Evolutionary conservation across 202 grass and related monocot genomes (phyloP).

Genomic region (Elaeis oleifera): DNA sequence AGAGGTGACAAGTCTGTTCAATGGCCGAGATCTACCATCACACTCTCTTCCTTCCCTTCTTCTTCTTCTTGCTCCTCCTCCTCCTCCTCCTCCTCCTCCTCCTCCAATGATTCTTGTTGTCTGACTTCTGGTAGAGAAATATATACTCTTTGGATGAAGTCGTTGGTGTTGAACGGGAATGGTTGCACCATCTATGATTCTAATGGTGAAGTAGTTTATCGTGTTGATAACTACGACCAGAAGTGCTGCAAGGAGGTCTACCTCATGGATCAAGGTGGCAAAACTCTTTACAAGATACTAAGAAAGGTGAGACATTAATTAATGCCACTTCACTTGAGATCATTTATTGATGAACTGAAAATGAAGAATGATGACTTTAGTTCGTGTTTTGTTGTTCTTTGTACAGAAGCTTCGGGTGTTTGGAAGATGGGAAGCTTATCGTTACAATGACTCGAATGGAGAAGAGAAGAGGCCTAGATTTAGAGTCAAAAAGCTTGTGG

Average conservation of each 20-base stretch:
- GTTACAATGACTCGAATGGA: no score
- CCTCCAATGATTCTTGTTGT: background rate
- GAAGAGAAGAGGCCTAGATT: no score
- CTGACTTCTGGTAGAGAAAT: slow-evolving; percentile 43
- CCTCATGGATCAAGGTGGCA: slow-evolving; percentile 77
- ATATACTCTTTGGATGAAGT: slow-evolving; percentile 96
- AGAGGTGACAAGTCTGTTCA: no score
- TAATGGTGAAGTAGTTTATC: slow-evolving; percentile 56
- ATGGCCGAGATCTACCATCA: no score
- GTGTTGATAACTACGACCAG: slow-evolving; percentile 71
- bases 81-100: no score
- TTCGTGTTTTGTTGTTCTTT: no score
- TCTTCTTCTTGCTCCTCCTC: background rate
- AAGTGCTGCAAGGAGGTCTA: slow-evolving; percentile 42
- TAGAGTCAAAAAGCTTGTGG: no score
- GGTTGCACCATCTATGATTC: slow-evolving; percentile 85
- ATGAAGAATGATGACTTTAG: no score
- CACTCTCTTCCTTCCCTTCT: background rate
- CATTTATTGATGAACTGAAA: no score
- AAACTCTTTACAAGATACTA: slow-evolving; percentile 54
- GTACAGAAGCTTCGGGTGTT: no score
- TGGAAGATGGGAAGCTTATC: no score
- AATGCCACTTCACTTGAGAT: background rate
- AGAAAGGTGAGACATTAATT: slow-evolving; percentile 29
- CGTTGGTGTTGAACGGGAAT: slow-evolving; percentile 62